phyloP scores from a whole-genome alignment of 2,329 filamentous ascomycete genomes.

The Chrysoporthe cubensis region DNA sequence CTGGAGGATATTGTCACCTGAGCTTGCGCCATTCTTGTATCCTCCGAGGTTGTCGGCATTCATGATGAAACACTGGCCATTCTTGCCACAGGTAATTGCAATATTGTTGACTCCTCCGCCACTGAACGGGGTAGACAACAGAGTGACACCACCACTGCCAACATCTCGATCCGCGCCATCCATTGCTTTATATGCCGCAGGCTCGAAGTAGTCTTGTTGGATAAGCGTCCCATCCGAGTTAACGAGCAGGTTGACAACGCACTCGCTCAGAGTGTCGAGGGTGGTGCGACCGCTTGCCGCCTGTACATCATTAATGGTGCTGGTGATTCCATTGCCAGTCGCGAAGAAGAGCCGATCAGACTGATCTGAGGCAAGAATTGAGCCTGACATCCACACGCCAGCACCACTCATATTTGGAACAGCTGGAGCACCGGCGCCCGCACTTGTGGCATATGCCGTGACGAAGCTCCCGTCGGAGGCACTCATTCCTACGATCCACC shows the following conservation, averaged over 20 bases:
- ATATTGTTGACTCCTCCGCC: conserved; percentile 35
- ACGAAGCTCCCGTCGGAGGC: conserved; percentile 36
- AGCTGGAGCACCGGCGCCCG: conserved; percentile 26
- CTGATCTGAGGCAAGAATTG: conserved; percentile 16
- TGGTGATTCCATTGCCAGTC: conserved; percentile 38
- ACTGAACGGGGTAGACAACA: conserved; percentile 30
- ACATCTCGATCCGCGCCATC: conserved; percentile 57
- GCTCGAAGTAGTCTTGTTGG: conserved; percentile 52
- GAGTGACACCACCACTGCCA: conserved; percentile 46
- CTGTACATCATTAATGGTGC: conserved; percentile 38
- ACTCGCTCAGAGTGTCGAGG: conserved; percentile 47
- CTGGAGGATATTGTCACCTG: conserved; percentile 49
- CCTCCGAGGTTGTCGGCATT: conserved; percentile 34
- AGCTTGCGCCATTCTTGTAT: conserved; percentile 39
- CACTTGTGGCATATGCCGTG: conserved; percentile 7
- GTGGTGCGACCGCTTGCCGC: conserved; percentile 40
- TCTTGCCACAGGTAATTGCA: conserved; percentile 55
- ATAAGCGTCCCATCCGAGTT: conserved; percentile 41
- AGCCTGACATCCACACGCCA: conserved; percentile 16
- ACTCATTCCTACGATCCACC: conserved; percentile 36
- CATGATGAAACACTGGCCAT: conserved; percentile 49
- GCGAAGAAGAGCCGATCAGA: conserved; percentile 33
- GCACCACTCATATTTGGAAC: conserved; percentile 12
- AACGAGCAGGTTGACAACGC: conserved; percentile 48
- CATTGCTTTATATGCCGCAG: conserved; percentile 53